Evolutionary conservation across 2,329 filamentous ascomycete species (phyloP).

Genomic region (Hymenoscyphus occultus): DNA sequence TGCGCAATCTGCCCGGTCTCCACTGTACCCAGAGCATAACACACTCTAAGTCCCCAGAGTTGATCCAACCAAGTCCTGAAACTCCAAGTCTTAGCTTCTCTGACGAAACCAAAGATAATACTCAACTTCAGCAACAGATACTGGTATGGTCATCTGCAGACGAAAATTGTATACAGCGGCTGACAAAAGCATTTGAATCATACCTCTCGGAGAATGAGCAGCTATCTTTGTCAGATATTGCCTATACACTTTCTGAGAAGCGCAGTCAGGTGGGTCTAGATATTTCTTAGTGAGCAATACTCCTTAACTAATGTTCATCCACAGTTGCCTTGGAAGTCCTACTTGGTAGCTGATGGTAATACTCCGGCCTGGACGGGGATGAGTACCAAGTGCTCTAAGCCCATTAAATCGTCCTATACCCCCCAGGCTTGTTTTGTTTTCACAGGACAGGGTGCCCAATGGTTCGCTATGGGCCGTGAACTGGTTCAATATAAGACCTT

Average conservation of each 20-base stretch:
- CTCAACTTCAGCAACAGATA: neutral
- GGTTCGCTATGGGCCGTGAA: conserved; percentile 22
- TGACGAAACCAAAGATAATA: too few relatives aligned
- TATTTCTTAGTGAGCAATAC: conserved; percentile 5
- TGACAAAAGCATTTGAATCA: too few relatives aligned
- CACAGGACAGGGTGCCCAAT: conserved; percentile 28
- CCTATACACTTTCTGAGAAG: too few relatives aligned
- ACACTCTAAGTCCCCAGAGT: too few relatives aligned
- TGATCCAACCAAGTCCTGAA: too few relatives aligned
- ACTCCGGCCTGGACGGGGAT: neutral
- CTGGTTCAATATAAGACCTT: conserved; percentile 16
- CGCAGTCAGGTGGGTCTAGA: neutral
- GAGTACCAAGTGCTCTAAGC: neutral
- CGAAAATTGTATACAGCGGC: too few relatives aligned
- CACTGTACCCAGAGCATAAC: neutral
- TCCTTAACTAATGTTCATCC: conserved; percentile 10
- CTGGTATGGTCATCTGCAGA: neutral
- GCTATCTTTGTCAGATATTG: too few relatives aligned
- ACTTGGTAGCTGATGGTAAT: conserved; percentile 5
- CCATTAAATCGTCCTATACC: too few relatives aligned
- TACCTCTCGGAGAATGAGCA: neutral
- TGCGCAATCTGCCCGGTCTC: neutral
- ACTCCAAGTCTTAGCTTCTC: too few relatives aligned
- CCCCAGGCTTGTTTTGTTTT: conserved; percentile 16
- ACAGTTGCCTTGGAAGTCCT: conserved; percentile 15